A percentile compares a stretch with the other conserved stretches of the same genome.
Evolutionary conservation across 1,284 basidiomycete genomes (phyloP).

Genomic region (Ustilago curta): DNA sequence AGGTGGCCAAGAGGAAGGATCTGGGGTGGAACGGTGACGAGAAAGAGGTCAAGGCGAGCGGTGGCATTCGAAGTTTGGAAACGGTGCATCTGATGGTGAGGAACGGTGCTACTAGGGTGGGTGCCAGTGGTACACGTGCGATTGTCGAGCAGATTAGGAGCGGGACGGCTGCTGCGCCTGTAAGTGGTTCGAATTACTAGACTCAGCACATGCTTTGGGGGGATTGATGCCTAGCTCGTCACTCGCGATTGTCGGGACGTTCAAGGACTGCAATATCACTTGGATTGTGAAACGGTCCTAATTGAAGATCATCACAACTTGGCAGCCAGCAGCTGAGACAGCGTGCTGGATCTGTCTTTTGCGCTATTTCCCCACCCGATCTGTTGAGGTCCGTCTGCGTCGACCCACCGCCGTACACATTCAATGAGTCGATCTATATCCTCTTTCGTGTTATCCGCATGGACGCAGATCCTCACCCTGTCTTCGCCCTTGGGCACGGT

Average conservation of each 20-base stretch:
- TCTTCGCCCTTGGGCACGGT: slow-evolving; percentile 86
- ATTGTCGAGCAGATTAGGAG: slow-evolving; percentile 53
- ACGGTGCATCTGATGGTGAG: slow-evolving; percentile 52
- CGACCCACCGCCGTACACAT: slow-evolving; percentile 28
- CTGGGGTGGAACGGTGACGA: slow-evolving; percentile 27
- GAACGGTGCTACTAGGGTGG: slow-evolving; percentile 58
- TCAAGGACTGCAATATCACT: not conserved
- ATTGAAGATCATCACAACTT: slow-evolving; percentile 23
- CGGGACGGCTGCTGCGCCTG: slow-evolving; percentile 20
- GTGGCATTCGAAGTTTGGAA: slow-evolving; percentile 52
- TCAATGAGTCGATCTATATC: slow-evolving; percentile 74
- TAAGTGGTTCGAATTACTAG: slow-evolving; percentile 19
- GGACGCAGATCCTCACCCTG: slow-evolving; percentile 85
- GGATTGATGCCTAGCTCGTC: too few relatives aligned
- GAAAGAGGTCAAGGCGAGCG: slow-evolving; percentile 60
- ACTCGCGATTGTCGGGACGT: not conserved
- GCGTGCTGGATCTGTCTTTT: not conserved
- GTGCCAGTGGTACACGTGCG: slow-evolving; percentile 59
- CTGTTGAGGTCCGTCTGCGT: not conserved
- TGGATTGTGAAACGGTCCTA: not conserved
- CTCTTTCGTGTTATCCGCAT: slow-evolving; percentile 77
- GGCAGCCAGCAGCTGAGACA: slow-evolving; percentile 18
- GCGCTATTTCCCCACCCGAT: not conserved
- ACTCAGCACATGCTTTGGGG: not conserved
- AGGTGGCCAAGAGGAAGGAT: slow-evolving; percentile 34